A percentile compares a stretch with the other conserved stretches of the same genome.
Conservation (phyloP, 345 rosid species). For the Ceriops zippeliana region DNA sequence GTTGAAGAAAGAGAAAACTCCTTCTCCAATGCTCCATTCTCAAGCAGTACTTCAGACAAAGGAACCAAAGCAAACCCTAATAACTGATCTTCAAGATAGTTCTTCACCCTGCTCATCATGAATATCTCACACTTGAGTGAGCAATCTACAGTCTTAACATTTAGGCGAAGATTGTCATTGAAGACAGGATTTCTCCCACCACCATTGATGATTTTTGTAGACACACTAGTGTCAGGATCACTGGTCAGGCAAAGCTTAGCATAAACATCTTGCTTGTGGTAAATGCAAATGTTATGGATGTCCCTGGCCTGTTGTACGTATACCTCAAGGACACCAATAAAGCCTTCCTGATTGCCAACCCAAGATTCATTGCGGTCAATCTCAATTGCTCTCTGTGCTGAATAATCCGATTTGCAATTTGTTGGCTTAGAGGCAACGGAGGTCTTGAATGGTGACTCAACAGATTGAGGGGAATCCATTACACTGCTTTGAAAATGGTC, state of each 20-base stretch:
- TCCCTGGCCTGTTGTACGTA: conserved; percentile 95
- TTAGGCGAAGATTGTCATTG: conserved; percentile 59
- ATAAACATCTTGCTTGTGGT: conserved; percentile 99
- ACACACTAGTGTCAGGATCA: conserved; percentile 69
- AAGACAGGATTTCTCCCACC: conserved; percentile 99
- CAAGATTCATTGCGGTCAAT: conserved; percentile 34
- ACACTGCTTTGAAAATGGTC: conserved; percentile 13
- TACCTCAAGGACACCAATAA: conserved; percentile 68
- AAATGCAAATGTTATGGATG: conserved; percentile 97
- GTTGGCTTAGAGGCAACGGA: conserved; percentile 47
- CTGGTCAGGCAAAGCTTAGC: conserved; percentile 90
- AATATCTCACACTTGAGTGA: conserved; percentile 90
- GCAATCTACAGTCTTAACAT: conserved; percentile 64
- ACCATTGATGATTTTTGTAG: conserved; percentile 93
- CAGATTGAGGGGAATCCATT: conserved; percentile 98
- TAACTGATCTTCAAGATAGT: conserved; percentile 95
- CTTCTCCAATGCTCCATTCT: conserved; percentile 73
- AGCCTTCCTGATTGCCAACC: conserved; percentile 32
- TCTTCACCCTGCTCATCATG: conserved; percentile 98
- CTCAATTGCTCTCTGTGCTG: conserved; percentile 42
- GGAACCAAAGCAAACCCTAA: conserved; percentile 92
- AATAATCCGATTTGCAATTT: conserved; percentile 46
- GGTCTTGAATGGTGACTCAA: conserved; percentile 81
- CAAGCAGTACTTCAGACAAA: conserved; percentile 68
- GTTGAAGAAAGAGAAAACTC: conserved; percentile 96